Evolutionary conservation across 805 yeast species (phyloP).

Genomic region (Candida broadrunensis): DNA sequence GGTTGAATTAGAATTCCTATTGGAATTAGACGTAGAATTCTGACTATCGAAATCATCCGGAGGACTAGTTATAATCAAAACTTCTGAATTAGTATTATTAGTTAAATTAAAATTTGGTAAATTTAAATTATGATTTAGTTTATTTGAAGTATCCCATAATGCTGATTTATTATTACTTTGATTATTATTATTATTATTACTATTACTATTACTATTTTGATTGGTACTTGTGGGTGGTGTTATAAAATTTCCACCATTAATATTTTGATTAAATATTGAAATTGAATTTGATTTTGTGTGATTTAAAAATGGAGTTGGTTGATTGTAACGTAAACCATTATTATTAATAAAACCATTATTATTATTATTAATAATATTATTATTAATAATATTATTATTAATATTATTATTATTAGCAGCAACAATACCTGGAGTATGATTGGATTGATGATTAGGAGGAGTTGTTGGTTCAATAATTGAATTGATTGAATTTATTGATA

Average conservation of each 20-base stretch:
- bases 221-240: no score
- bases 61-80: constrained; percentile 5
- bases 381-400: no score
- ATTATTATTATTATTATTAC: not conserved
- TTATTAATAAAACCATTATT: not conserved
- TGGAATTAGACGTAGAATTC: no score
- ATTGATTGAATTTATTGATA: constrained; percentile 40
- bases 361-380: not conserved
- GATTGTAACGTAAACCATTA: not conserved
- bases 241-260: not conserved
- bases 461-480: constrained; percentile 52
- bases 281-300: not conserved
- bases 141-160: constrained; percentile 28
- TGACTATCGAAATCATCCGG: not conserved
- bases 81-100: not conserved
- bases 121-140: constrained; percentile 20
- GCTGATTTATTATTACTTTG: constrained; percentile 12
- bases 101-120: constrained; percentile 24
- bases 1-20: no score
- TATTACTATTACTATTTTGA: not conserved
- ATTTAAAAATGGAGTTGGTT: not conserved
- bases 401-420: not conserved
- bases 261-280: not conserved
- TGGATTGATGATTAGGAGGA: constrained; percentile 32
- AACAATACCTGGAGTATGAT: not conserved